Evolutionary conservation across 169 alveolate species (phyloP), one percentile per base, ranked within the genome.

Genomic region (Hepatocystis sp.): DNA sequence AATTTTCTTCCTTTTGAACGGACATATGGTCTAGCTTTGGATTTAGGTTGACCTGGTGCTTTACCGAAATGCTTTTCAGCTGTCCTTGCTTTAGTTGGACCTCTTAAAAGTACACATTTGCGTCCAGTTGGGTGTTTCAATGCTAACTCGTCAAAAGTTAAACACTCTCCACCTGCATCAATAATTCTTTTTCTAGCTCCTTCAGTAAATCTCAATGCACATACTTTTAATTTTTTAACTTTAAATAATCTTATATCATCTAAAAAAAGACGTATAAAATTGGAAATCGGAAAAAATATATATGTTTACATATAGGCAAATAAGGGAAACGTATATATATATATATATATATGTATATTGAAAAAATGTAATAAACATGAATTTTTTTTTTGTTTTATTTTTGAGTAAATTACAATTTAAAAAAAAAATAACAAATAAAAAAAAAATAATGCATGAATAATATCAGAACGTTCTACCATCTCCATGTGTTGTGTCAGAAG

Each of bases 141-240:
- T 13, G 98, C 99, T 88, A 98, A 93, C 86, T 97, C 97, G 86
- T 98, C 99, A 86, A 98, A 97, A 60, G 99, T 98, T 61, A 98
- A 81, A 93, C 99, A 96, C 91, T 97, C 97, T 52, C 99, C 99
- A n/a, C 99, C 99, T 5, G 99, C 98, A 86, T 93, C 95, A 66
- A 84, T 81, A 81, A 98, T 96, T 84, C 99, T 97, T 46, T 95
- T 95, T 84, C 99, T 95, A 17, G 99, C 99, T n/a, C 98, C 93
- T 94, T 98, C 99, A 2, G 99, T 93, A 94, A 98, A 97, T 58
- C 97, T 96, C 84, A 98, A 93, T 40, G 99, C 99, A 85, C 99
- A 96, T 47, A 98, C 98, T 78, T 94, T 95, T 88, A 98, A 71
- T 90, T 96, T 94, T 53, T 97, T 97, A 63, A 93, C 93, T 61